Percentiles rank a stretch among this genome's conserved stretches.
These are phyloP conservation scores for Termitomyces sp. DNA, from an alignment of 768 basidiomycete species.

Conservation along the genomic window DNA sequence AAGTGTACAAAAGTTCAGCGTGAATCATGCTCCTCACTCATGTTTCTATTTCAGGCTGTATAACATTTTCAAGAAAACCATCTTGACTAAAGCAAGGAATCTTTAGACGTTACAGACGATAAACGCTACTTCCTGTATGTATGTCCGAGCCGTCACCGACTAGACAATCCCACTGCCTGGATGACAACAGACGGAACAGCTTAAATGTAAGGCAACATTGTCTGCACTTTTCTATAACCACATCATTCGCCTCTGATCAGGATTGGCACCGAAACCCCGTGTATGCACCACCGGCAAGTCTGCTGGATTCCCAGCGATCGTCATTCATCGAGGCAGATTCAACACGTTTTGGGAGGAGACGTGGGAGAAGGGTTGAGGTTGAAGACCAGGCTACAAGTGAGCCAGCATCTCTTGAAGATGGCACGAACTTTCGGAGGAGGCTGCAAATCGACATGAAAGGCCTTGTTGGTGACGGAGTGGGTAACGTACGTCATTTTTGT, in stretches of 20 bases:
- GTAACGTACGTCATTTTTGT: constrained; percentile 53
- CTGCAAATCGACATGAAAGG: constrained; percentile 77
- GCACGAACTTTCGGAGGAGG: constrained; percentile 49
- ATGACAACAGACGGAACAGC: constrained; percentile 10
- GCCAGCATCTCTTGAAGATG: constrained; percentile 38
- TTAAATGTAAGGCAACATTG: constrained; percentile 9
- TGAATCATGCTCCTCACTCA: neutral
- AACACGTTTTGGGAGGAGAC: neutral
- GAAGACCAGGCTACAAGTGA: constrained; percentile 3
- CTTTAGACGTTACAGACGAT: neutral
- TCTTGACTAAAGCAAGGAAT: neutral
- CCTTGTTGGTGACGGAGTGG: constrained; percentile 76
- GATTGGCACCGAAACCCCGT: constrained; percentile 14
- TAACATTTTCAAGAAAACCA: neutral
- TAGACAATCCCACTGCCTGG: constrained; percentile 7
- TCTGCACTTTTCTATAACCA: neutral
- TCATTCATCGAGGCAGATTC: constrained; percentile 7
- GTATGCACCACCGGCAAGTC: constrained; percentile 14
- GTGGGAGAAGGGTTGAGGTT: constrained; percentile 3
- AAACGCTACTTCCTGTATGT: constrained; percentile 3
- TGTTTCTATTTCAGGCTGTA: neutral
- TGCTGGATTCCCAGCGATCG: constrained; percentile 8
- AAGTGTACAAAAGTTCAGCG: neutral
- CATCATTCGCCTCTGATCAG: constrained; percentile 6
- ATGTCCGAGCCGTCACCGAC: constrained; percentile 13